Evolutionary conservation across 2,329 filamentous ascomycete species (phyloP).

Genomic region (Talaromyces rugulosus): DNA sequence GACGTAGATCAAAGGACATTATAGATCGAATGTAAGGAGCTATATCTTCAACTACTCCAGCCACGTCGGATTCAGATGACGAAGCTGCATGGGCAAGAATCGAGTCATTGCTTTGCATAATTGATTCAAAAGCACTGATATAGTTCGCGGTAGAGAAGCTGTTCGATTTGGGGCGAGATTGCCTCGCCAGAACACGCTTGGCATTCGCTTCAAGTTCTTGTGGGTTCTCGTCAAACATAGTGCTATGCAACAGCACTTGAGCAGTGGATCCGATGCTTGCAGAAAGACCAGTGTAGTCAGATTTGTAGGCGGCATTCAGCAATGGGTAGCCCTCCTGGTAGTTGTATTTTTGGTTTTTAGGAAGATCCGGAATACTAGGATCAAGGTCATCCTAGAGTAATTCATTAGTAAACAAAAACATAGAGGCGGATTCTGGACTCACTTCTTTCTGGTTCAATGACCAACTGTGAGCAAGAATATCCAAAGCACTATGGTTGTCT

Average conservation of each 20-base stretch:
- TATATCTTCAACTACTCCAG: slow-evolving; percentile 67
- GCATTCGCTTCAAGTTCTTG: slow-evolving; percentile 22
- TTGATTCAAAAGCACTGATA: slow-evolving; percentile 48
- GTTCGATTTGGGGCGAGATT: slow-evolving; percentile 15
- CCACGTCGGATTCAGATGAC: slow-evolving; percentile 69
- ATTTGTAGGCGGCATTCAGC: slow-evolving; percentile 47
- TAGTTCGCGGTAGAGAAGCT: slow-evolving; percentile 37
- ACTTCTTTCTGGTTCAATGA: slow-evolving; percentile 26
- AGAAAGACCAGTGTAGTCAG: slow-evolving; percentile 42
- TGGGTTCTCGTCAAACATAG: slow-evolving; percentile 16
- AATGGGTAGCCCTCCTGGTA: slow-evolving; percentile 53
- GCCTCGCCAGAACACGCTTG: slow-evolving; percentile 27
- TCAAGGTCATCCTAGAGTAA: slow-evolving; percentile 53
- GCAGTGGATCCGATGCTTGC: slow-evolving; percentile 31
- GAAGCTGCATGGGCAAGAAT: slow-evolving; percentile 48
- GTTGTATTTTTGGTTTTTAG: slow-evolving; percentile 49
- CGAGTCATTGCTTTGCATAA: slow-evolving; percentile 40
- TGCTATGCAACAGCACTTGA: slow-evolving; percentile 25
- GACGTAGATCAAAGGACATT: slow-evolving; percentile 66
- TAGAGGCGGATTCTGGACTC: slow-evolving; percentile 11
- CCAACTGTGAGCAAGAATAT: slow-evolving; percentile 28
- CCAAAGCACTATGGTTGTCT: slow-evolving; percentile 34
- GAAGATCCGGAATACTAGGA: slow-evolving; percentile 56
- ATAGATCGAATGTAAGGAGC: slow-evolving; percentile 90
- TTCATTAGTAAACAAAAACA: slow-evolving; percentile 16